phyloP scores from a whole-genome alignment of 2,329 filamentous ascomycete genomes.

The Ilyonectria mors-panacis region DNA sequence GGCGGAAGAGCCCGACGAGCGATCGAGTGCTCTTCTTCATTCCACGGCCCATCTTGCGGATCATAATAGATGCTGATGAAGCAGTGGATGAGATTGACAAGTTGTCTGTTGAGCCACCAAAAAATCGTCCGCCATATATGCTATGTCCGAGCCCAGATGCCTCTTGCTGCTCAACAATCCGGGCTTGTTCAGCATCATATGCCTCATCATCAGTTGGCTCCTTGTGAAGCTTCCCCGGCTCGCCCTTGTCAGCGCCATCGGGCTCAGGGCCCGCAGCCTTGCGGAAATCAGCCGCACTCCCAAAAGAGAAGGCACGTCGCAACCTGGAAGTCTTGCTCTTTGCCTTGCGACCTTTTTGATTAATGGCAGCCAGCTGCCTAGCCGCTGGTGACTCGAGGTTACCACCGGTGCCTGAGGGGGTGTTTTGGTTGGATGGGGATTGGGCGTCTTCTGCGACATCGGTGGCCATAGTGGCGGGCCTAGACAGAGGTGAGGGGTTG shows the following conservation, averaged over 20 bases:
- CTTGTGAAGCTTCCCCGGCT: slow-evolving; percentile 74
- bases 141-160: slow-evolving; percentile 91
- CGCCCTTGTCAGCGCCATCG: slow-evolving; percentile 54
- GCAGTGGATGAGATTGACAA: slow-evolving; percentile 92
- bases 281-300: slow-evolving; percentile 91
- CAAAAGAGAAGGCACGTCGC: slow-evolving; percentile 94
- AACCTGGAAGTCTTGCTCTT: slow-evolving; percentile 91
- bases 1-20: slow-evolving; percentile 93
- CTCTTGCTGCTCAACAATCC: slow-evolving; percentile 94
- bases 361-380: slow-evolving; percentile 88
- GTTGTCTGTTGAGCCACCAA: slow-evolving; percentile 94
- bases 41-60: slow-evolving; percentile 98
- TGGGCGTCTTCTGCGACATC: slow-evolving; percentile 64
- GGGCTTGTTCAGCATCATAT: slow-evolving; percentile 89
- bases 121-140: slow-evolving; percentile 92
- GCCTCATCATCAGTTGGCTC: slow-evolving; percentile 74
- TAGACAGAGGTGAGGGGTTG: slow-evolving; percentile 82
- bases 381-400: slow-evolving; percentile 78
- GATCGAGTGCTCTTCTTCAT: slow-evolving; percentile 95
- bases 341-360: slow-evolving; percentile 81
- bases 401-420: slow-evolving; percentile 51
- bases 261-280: slow-evolving; percentile 77
- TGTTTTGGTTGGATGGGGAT: slow-evolving; percentile 51
- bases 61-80: slow-evolving; percentile 92
- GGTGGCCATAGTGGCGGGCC: slow-evolving; percentile 75